Conservation (phyloP, 148 eudicot genomes). For the Drosera capensis region DNA sequence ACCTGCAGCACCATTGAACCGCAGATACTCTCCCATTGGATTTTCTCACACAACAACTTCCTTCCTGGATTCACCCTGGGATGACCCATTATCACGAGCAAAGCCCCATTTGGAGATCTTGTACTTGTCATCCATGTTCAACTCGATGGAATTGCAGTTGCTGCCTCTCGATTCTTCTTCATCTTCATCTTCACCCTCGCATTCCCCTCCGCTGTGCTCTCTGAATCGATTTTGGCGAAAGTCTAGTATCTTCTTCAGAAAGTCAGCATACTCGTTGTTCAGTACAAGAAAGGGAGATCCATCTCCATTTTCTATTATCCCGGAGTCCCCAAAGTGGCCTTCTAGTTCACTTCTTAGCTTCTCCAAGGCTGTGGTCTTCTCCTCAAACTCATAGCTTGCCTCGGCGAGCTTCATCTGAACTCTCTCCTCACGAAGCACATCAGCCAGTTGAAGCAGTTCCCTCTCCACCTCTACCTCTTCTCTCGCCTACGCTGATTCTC, state of each 20-base stretch:
- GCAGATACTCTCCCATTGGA: slow-evolving; percentile 36
- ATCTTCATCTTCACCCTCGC: slow-evolving; percentile 12
- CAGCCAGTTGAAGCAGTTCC: slow-evolving; percentile 82
- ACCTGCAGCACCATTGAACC: slow-evolving; percentile 42
- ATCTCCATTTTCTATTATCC: slow-evolving; percentile 12
- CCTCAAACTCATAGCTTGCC: slow-evolving; percentile 72
- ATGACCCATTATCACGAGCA: slow-evolving; percentile 14
- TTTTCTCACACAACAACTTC: slow-evolving; percentile 40
- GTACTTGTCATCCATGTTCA: slow-evolving; percentile 39
- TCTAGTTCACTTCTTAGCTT: slow-evolving; percentile 51
- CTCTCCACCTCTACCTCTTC: slow-evolving; percentile 79
- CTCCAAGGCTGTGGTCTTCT: slow-evolving; percentile 62
- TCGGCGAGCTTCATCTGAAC: slow-evolving; percentile 91
- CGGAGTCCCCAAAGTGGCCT: slow-evolving; percentile 15
- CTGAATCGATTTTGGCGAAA: slow-evolving; percentile 14
- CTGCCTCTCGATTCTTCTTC: slow-evolving; percentile 43
- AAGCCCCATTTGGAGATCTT: slow-evolving; percentile 44
- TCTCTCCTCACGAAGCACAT: slow-evolving; percentile 75
- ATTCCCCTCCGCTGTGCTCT: not conserved
- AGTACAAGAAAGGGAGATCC: slow-evolving; percentile 5
- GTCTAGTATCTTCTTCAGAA: slow-evolving; percentile 22
- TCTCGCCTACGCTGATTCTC: slow-evolving; percentile 37
- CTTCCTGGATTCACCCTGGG: slow-evolving; percentile 36
- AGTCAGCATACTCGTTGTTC: slow-evolving; percentile 27
- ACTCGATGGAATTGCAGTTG: slow-evolving; percentile 71